Evolutionary conservation across 257 asterid species (phyloP).

Genomic region (Solanum pinnatisectum): DNA sequence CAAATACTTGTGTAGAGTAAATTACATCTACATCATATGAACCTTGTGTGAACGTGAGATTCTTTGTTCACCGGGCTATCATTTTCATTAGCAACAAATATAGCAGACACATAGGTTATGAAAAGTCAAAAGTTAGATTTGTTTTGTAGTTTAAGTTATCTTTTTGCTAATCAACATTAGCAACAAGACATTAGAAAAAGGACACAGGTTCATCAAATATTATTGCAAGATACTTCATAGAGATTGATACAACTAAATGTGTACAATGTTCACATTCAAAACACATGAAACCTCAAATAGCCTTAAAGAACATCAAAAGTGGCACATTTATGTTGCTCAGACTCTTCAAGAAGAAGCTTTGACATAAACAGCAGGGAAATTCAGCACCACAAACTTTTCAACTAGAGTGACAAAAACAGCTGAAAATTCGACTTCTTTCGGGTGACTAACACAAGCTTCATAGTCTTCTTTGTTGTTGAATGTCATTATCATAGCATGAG

Average conservation of each 20-base stretch:
- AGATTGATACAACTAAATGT: neutral
- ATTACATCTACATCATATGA: neutral
- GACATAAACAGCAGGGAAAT: slow-evolving; percentile 60
- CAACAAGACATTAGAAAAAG: neutral
- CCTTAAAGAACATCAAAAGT: neutral
- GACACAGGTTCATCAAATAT: neutral
- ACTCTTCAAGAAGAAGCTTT: slow-evolving; percentile 8
- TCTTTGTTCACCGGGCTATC: neutral
- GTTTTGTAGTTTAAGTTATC: neutral
- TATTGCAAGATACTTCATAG: neutral
- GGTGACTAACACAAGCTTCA: slow-evolving; percentile 44
- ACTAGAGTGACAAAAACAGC: slow-evolving; percentile 42
- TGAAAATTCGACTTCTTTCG: slow-evolving; percentile 51
- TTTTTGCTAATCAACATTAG: neutral
- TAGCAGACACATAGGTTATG: neutral
- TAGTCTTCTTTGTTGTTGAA: slow-evolving; percentile 70
- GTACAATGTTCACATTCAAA: neutral
- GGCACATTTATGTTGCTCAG: neutral
- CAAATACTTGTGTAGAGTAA: neutral
- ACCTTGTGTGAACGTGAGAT: neutral
- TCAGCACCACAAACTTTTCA: slow-evolving; percentile 72
- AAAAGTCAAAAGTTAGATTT: neutral
- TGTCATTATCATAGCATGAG: slow-evolving; percentile 85
- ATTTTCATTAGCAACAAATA: neutral
- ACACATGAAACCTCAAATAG: neutral